Base-by-base conservation (phyloP, 2,329 filamentous ascomycete genomes). In the Hypoxylon sp. region DNA sequence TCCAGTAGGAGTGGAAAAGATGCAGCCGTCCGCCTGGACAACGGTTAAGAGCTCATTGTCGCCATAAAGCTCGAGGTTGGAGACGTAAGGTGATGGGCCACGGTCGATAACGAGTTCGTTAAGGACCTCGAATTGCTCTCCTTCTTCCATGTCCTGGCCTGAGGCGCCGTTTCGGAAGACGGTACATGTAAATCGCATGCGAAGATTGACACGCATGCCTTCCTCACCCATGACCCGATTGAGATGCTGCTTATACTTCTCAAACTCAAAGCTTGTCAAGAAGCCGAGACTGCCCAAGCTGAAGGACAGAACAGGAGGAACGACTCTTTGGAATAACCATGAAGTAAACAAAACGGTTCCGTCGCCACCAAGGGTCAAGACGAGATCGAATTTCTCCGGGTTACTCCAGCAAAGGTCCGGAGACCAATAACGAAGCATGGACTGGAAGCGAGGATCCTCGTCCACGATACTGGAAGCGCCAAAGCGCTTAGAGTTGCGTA, bases 61-160 rank as follows among this genome's bases (percentile, higher is more conserved):
- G 69, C 94, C 96, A 79, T 97, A 98, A 10, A 99, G 86, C 82
- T 99, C 96, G 41, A 99, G 86, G 81, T 97, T 97, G 46, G 95
- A 98, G 65, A 99, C 95, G 78, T 98, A 99, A 19, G 95, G 94
- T 14, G 93, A 97, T 75, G 96, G 96, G 70, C 96, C 96, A 66
- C 96, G 93, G 82, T 99, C 96, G 75, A 99, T 98, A 79, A 99
- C 95, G 56, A 99, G 90, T 82, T 99, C 96, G 81, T 99, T 99
- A 71, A 99, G 89, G 19, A 99, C 95, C 82, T 99, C 96, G 71
- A 98, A 98, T 75, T 97, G 94, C 82, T 98, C 95, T 48, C 91
- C 93, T 80, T 98, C 94, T 73, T 96, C 91, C 72, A 91, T 87
- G 41, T 89, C 88, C n/a, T 88, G 85, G 10, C 86, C 87, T 1